Evolutionary conservation across 805 yeast genomes (phyloP), one percentile per base, ranked within the genome.

Genomic region (Isabelozyma pseudorhagii): DNA sequence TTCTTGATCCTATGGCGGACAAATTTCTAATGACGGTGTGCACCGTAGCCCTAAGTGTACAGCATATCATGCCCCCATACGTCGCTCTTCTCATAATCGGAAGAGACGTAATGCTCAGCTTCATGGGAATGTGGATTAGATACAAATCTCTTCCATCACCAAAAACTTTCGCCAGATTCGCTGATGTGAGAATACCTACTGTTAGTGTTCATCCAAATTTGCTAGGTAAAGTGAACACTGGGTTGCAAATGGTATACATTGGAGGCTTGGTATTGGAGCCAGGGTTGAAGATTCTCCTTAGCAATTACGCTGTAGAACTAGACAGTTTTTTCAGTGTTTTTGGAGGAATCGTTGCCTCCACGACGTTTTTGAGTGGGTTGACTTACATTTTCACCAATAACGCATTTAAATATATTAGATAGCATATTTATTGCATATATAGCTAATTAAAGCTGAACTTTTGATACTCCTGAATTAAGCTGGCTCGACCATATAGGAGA

Each of bases 1-100:
- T 94, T 13, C 73, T 96, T 34, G 99, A 94, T 61, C 99, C 99
- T 0, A 77, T 90, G 71, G 99, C 99, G 0, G 99, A 94, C 64
- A 94, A 94, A 64, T 74, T 87, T 13, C 74, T 94, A 44, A 91
- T 94, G 97, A 79, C 93, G 17, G 82, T 88, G 0, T 82, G 96
- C 46, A 92, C 98, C 0, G 75, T 84, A 0, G 83, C 96, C 46
- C 69, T 94, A 50, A 83, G 93, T 0, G 78, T 84, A 56, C 71
- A 84, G 10, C 77, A 83, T 45, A 74, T 79, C 15, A 85, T 94
- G 59, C 98, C 99, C 0, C 46, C 55, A 0, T 60, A 80, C 62
- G 74, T 81, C 18, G 96, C 93, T 0, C 63, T 71, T 0, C 56
- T 90, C 15, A 90, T 94, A 27, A 73, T 94, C 15, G 97, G 97